Base-by-base conservation (phyloP, 371 early-diverging fungal genomes). In the Mucor circinelloides region DNA sequence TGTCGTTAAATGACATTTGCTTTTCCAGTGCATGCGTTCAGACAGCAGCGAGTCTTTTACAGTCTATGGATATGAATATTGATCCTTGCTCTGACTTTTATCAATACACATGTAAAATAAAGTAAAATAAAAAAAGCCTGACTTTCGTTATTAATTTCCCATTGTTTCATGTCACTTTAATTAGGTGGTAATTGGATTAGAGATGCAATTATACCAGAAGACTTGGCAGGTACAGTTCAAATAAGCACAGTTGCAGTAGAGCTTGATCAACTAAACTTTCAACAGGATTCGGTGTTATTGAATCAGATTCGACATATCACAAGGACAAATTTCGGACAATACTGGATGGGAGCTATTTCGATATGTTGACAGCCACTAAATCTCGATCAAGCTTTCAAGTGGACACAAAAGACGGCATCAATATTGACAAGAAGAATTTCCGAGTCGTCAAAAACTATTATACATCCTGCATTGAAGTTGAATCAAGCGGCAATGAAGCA, bases 101-200 rank as follows among this genome's bases (percentile, higher is more conserved):
- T 58, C 71, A 78, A 60, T 88, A 78, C 63, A 63, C 83, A 5
- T 88, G 89, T 88, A 83, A 66, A 65, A 56, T 44, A 32, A 9
- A 7, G 17, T 5, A 40, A 15, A 40, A 9, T 5, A 34, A 8
- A 34, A 6, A 15, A 40, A 40, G 15, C 40, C 6, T 17, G 17
- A 17, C 6, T 6, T 17, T 17, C 5, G 40, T 0, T 30, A 60
- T 27, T 15, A 62, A 44, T 46, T 46, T 46, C 19, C 40, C 21
- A 19, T 21, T 46, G 21, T 15, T 36, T 31, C 12, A 7, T 31
- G 56, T 42, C 10, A n/a, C 25, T 46, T 25, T 46, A 42, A 36
- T 12, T 57, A 86, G 86, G 88, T 63, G 85, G 86, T 25, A 76
- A 70, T 36, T 88, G 86, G 78, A 60, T 71, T 28, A 65, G 74